Percentiles rank a stretch among this genome's conserved stretches.
Evolutionary conservation across 306 rosid genomes (phyloP).

Genomic region (Prosopis cineraria): DNA sequence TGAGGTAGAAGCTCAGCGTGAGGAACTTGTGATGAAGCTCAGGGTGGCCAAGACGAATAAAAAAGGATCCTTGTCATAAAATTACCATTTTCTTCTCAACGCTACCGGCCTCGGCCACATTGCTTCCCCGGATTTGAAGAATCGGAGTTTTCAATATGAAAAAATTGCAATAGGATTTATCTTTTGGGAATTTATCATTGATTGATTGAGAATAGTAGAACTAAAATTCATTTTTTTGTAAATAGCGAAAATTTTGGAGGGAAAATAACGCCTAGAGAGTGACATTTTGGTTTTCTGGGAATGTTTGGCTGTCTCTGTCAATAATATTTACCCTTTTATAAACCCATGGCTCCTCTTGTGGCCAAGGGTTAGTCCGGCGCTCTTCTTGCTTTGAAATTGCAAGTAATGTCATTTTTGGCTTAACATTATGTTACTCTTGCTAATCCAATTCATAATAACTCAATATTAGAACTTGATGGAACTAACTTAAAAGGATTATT

Average conservation of each 20-base stretch:
- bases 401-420: slow-evolving; percentile 4
- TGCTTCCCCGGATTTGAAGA: slow-evolving; percentile 38
- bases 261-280: slow-evolving; percentile 29
- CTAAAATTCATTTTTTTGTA: slow-evolving; percentile 35
- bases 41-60: slow-evolving; percentile 44
- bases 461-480: too few relatives aligned
- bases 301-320: neutral
- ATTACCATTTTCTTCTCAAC: slow-evolving; percentile 24
- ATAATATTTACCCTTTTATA: neutral
- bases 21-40: slow-evolving; percentile 92
- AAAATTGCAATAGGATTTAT: slow-evolving; percentile 16
- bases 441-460: too few relatives aligned
- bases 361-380: neutral
- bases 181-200: slow-evolving; percentile 27
- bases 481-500: too few relatives aligned
- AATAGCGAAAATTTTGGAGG: slow-evolving; percentile 46
- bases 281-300: slow-evolving; percentile 24
- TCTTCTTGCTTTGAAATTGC: neutral
- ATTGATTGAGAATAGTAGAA: slow-evolving; percentile 32
- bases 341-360: neutral
- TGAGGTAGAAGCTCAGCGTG: slow-evolving; percentile 89
- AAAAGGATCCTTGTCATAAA: slow-evolving; percentile 72
- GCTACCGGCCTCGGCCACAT: slow-evolving; percentile 44
- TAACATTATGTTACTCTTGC: too few relatives aligned
- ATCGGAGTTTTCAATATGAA: slow-evolving; percentile 33